These are phyloP conservation scores for Phaffia rhodozyma DNA, from an alignment of 1,284 basidiomycete species.

Conservation along the genomic window DNA sequence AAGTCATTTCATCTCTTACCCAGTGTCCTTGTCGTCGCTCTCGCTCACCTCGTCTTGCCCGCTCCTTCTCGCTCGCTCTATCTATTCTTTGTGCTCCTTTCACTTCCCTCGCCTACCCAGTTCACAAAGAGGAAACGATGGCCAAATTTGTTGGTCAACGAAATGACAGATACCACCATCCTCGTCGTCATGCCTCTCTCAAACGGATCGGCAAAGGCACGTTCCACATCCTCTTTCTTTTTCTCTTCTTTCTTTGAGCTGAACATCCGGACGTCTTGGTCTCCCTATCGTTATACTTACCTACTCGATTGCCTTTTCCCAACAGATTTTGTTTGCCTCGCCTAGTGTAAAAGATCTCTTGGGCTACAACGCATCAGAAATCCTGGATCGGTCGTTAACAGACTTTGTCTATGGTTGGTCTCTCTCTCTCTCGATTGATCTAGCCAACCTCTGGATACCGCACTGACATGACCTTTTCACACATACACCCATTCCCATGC, in stretches of 20 bases:
- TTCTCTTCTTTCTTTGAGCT: not conserved
- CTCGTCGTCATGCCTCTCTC: conserved; percentile 30
- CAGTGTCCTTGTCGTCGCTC: too few relatives aligned
- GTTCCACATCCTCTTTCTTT: conserved; percentile 4
- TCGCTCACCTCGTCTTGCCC: not conserved
- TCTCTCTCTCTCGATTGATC: not conserved
- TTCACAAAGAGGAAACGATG: conserved; percentile 33
- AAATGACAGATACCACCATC: conserved; percentile 29
- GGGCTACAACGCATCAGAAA: conserved; percentile 26
- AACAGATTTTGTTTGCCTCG: conserved; percentile 30
- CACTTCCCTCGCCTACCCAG: conserved; percentile 18
- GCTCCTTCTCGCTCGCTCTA: not conserved
- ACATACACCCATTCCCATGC: not conserved
- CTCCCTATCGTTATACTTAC: not conserved
- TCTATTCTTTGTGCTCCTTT: not conserved
- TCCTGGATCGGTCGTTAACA: conserved; percentile 30
- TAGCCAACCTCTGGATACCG: not conserved
- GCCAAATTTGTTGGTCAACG: conserved; percentile 33
- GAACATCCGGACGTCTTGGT: not conserved
- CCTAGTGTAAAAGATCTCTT: conserved; percentile 29
- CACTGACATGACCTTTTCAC: not conserved
- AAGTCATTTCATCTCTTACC: too few relatives aligned
- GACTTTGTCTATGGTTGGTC: conserved; percentile 26
- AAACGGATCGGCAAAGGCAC: conserved; percentile 26
- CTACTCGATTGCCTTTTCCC: not conserved